phyloP scores from a whole-genome alignment of 1,139 yeast genomes.

The Spathaspora sp. region DNA sequence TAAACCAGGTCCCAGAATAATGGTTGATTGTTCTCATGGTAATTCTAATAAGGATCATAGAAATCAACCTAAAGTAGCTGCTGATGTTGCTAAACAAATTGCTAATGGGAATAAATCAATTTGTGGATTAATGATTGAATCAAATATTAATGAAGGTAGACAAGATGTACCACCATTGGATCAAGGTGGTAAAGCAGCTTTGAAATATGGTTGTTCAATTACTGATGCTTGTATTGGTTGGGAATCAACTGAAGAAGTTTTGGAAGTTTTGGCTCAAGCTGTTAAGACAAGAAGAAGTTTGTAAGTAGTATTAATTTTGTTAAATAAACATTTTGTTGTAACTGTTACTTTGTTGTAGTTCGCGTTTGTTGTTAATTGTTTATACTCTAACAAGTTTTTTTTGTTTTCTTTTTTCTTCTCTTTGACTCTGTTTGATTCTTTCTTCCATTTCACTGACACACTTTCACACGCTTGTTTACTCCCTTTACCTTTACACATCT shows the following conservation, averaged over 20 bases:
- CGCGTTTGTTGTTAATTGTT: too few relatives aligned
- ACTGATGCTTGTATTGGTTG: constrained; percentile 96
- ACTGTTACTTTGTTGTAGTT: too few relatives aligned
- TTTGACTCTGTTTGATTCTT: too few relatives aligned
- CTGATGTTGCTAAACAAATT: constrained; percentile 78
- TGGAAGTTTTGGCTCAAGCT: constrained; percentile 75
- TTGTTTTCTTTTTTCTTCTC: too few relatives aligned
- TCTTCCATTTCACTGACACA: too few relatives aligned
- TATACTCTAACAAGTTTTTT: too few relatives aligned
- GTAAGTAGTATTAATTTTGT: neutral
- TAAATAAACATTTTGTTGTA: neutral
- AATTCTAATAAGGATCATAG: constrained; percentile 91
- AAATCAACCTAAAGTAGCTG: constrained; percentile 89
- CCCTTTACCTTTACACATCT: too few relatives aligned
- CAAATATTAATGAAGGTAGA: constrained; percentile 88
- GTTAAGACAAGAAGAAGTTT: constrained; percentile 72
- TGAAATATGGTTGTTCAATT: constrained; percentile 94
- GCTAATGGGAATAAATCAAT: constrained; percentile 74
- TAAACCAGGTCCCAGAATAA: constrained; percentile 49
- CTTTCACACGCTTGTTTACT: too few relatives aligned
- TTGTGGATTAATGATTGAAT: constrained; percentile 95
- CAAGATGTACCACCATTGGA: constrained; percentile 69
- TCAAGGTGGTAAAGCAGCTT: constrained; percentile 58
- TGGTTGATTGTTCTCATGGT: constrained; percentile 98
- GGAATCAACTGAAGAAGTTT: constrained; percentile 84